A percentile compares a stretch with the other conserved stretches of the same genome.
Evolutionary conservation across 2,329 filamentous ascomycete genomes (phyloP).

Genomic region (Penicillium sp.): DNA sequence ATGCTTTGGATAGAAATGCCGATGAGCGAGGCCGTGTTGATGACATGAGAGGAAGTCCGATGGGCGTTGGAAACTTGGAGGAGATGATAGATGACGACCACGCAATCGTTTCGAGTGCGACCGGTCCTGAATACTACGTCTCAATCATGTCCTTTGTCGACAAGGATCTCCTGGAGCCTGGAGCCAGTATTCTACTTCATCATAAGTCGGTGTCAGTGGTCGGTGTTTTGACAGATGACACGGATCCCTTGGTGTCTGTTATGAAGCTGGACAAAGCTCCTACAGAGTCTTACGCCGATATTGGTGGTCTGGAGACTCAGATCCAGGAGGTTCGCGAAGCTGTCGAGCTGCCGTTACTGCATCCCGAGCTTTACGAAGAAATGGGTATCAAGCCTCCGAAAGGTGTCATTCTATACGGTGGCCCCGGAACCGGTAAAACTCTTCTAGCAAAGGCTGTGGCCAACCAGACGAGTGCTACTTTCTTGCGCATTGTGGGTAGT

Average conservation of each 20-base stretch:
- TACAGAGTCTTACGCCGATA: conserved; percentile 96
- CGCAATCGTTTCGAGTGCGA: conserved; percentile 95
- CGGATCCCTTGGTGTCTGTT: conserved; percentile 90
- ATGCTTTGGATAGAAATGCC: conserved; percentile 80
- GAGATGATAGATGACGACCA: conserved; percentile 99
- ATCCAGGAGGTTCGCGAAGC: conserved; percentile 98
- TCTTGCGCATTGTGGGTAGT: conserved; percentile 93
- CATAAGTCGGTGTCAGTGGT: conserved; percentile 98
- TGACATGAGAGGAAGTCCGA: conserved; percentile 96
- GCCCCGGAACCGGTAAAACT: conserved; percentile 94
- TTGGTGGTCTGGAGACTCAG: conserved; percentile 89
- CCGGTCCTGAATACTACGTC: conserved; percentile 97
- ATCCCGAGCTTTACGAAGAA: conserved; percentile 97
- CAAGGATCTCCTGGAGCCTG: conserved; percentile 95
- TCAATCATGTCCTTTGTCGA: conserved; percentile 99
- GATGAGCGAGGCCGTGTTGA: conserved; percentile 94
- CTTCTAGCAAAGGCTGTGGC: conserved; percentile 94
- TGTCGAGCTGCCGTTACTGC: conserved; percentile 88
- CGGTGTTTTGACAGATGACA: conserved; percentile 92
- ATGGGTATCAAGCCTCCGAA: conserved; percentile 99
- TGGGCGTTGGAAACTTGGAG: conserved; percentile 96
- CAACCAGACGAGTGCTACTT: conserved; percentile 98
- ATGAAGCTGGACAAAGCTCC: conserved; percentile 99
- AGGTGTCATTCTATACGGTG: conserved; percentile 97
- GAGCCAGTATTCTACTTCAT: conserved; percentile 89